phyloP scores from a whole-genome alignment of 441 rosid species.

The Codiaeum variegatum region DNA sequence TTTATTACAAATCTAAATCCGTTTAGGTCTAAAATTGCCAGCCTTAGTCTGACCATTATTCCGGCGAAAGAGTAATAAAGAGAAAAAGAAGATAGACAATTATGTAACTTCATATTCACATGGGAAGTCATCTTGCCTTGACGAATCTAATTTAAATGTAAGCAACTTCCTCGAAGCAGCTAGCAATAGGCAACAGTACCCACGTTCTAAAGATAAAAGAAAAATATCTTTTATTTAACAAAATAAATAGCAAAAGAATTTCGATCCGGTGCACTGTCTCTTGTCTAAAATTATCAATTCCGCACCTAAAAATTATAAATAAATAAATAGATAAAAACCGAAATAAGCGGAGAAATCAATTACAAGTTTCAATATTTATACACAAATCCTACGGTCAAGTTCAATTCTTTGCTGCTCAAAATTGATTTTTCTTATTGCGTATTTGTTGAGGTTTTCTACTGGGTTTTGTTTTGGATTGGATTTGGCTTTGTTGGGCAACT shows the following conservation, averaged over 20 bases:
- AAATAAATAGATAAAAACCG: not conserved
- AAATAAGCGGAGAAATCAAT: conserved; percentile 21
- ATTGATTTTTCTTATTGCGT: not conserved
- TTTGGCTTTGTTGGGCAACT: not conserved
- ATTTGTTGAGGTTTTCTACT: not conserved
- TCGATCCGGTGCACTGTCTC: too few relatives aligned
- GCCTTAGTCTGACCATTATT: too few relatives aligned
- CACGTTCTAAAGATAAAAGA: not conserved
- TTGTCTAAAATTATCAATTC: not conserved
- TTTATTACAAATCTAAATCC: too few relatives aligned
- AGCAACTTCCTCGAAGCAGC: not conserved
- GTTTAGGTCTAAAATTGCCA: too few relatives aligned
- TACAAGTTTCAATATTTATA: not conserved
- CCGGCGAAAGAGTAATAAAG: too few relatives aligned
- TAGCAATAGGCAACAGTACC: too few relatives aligned
- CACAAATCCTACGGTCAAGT: conserved; percentile 10
- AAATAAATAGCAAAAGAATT: too few relatives aligned
- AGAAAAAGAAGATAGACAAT: too few relatives aligned
- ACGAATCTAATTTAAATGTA: not conserved
- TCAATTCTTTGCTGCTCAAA: not conserved
- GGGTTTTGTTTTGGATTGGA: not conserved
- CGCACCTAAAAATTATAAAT: not conserved
- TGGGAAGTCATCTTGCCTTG: not conserved
- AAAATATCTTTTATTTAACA: too few relatives aligned
- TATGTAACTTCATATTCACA: too few relatives aligned